Conservation (phyloP, 139 green algal species). For the Volvox africanus region DNA sequence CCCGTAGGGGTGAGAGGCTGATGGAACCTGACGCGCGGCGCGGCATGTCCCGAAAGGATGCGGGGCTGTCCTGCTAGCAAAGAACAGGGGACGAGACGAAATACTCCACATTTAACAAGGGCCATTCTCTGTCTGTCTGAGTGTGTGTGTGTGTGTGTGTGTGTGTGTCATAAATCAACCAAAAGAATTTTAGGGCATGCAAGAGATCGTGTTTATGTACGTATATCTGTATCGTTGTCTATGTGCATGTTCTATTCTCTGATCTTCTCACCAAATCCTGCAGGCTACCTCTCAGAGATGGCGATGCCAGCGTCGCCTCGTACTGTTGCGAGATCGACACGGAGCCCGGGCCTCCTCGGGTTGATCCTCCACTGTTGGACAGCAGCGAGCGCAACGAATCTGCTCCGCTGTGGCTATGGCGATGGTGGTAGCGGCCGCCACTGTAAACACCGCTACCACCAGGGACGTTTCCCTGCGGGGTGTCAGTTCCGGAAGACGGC, state of each 20-base stretch:
- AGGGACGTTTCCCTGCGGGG: slow-evolving; percentile 1
- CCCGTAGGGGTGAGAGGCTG: not conserved
- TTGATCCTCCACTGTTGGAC: not conserved
- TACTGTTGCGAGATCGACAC: not conserved
- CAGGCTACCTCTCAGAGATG: slow-evolving; percentile 14
- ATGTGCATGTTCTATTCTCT: no score
- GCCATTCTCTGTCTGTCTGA: no score
- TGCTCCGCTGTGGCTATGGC: slow-evolving; percentile 10
- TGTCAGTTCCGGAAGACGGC: not conserved
- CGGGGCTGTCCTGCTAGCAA: slow-evolving; percentile 18
- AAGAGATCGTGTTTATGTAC: no score
- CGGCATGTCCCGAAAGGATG: slow-evolving; percentile 34
- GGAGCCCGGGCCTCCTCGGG: not conserved
- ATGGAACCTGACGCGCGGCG: not conserved
- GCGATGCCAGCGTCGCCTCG: slow-evolving; percentile 5
- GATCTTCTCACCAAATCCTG: slow-evolving; percentile 4
- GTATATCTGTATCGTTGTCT: no score
- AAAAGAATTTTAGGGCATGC: no score
- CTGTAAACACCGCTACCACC: slow-evolving; percentile 26
- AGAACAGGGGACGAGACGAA: no score
- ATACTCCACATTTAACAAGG: no score
- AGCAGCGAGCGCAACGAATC: slow-evolving; percentile 22
- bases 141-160: no score
- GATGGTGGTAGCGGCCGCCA: slow-evolving; percentile 34
- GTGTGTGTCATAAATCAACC: no score